Evolutionary conservation across 2,329 filamentous ascomycete species (phyloP).

Genomic region (Endothia cerciana): DNA sequence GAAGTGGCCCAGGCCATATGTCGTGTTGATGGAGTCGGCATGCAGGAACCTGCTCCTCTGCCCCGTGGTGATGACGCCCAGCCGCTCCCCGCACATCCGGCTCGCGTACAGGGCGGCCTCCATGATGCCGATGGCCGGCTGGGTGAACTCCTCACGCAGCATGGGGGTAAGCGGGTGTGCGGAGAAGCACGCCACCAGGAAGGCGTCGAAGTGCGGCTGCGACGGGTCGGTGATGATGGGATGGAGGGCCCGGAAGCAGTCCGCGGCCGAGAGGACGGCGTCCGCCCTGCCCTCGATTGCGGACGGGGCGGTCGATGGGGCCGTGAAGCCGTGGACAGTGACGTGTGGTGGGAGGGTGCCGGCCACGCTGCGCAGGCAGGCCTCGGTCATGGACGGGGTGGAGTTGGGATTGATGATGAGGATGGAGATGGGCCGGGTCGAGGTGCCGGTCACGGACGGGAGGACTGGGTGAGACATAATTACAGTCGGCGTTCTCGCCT

Average conservation of each 20-base stretch:
- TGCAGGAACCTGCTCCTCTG: constrained; percentile 45
- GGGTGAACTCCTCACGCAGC: constrained; percentile 48
- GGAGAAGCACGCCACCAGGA: constrained; percentile 54
- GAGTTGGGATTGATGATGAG: constrained; percentile 68
- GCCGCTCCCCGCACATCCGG: constrained; percentile 50
- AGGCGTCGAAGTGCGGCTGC: constrained; percentile 45
- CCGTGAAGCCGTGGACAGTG: constrained; percentile 53
- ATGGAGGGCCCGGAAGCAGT: constrained; percentile 49
- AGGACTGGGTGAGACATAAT: constrained; percentile 3
- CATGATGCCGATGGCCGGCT: constrained; percentile 55
- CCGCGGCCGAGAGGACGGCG: constrained; percentile 53
- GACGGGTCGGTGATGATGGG: constrained; percentile 39
- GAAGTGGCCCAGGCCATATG: constrained; percentile 47
- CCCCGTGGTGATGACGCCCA: constrained; percentile 49
- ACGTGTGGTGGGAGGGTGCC: constrained; percentile 51
- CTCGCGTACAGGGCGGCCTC: constrained; percentile 53
- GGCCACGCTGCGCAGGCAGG: constrained; percentile 48
- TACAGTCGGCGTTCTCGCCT: background rate
- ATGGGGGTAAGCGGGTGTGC: constrained; percentile 51
- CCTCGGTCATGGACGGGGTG: constrained; percentile 59
- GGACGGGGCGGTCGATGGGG: constrained; percentile 50
- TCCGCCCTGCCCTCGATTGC: constrained; percentile 56
- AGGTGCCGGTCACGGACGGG: constrained; percentile 22
- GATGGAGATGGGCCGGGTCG: constrained; percentile 41
- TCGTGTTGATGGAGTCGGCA: constrained; percentile 42